Percentiles rank a stretch among this genome's conserved stretches.
phyloP scores from a whole-genome alignment of 148 eudicot species.

The Rhododendron ferrugineum region DNA sequence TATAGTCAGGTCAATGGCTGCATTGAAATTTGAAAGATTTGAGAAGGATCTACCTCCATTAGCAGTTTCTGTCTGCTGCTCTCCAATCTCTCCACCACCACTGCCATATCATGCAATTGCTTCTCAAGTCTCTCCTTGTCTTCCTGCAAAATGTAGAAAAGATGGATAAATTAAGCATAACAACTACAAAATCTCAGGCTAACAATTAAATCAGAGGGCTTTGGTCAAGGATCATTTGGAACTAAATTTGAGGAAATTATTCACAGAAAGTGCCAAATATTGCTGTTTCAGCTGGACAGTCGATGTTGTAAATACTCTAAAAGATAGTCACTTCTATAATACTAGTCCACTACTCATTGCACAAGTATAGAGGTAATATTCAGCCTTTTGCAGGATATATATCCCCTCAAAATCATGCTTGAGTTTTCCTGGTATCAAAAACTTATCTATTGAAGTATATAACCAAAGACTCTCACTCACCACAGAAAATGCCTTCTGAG shows the following conservation, averaged over 20 bases:
- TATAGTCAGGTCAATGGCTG: constrained; percentile 8
- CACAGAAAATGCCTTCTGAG: constrained; percentile 44
- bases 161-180: background rate
- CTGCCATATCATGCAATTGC: constrained; percentile 94
- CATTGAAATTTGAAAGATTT: background rate
- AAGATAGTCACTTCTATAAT: background rate
- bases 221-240: background rate
- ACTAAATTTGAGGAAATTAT: background rate
- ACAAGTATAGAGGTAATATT: background rate
- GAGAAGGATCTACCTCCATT: constrained; percentile 50
- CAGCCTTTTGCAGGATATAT: background rate
- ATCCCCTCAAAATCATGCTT: background rate
- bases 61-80: constrained; percentile 87
- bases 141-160: constrained; percentile 41
- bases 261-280: background rate
- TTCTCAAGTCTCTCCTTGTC: constrained; percentile 84
- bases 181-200: background rate
- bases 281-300: background rate
- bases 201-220: background rate
- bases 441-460: background rate
- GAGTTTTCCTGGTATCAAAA: background rate
- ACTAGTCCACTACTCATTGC: background rate
- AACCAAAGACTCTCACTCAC: constrained; percentile 35
- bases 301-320: background rate
- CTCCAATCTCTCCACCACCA: constrained; percentile 86